phyloP scores from a whole-genome alignment of 2,329 filamentous ascomycete genomes.

The Talaromyces sp. region DNA sequence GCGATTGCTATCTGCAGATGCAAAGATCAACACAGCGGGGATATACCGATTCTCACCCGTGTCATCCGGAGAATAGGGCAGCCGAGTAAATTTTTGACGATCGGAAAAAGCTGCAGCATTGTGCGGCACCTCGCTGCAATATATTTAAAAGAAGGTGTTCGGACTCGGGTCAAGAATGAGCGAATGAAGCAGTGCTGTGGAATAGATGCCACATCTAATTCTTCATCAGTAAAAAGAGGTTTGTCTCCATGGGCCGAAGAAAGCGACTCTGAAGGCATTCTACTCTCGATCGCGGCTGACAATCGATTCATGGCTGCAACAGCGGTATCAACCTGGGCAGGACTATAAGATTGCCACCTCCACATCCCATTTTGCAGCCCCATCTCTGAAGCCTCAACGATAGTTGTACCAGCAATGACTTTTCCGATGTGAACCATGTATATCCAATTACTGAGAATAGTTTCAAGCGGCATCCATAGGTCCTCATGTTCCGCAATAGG shows the following conservation, averaged over 20 bases:
- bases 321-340: constrained; percentile 4
- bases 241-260: background rate
- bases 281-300: constrained; percentile 2
- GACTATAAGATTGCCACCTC: constrained; percentile 13
- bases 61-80: background rate
- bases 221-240: constrained; percentile 3
- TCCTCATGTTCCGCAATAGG: constrained; percentile 20
- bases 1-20: background rate
- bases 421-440: constrained; percentile 21
- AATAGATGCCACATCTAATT: constrained; percentile 4
- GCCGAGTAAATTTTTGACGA: background rate
- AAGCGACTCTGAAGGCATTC: background rate
- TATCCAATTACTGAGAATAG: constrained; percentile 23
- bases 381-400: background rate
- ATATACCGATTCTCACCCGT: background rate
- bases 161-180: constrained; percentile 8
- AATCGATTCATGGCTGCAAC: constrained; percentile 10
- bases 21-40: constrained; percentile 5
- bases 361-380: constrained; percentile 1
- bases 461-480: constrained; percentile 22
- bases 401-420: background rate
- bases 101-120: background rate
- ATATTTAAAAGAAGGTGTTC: constrained; percentile 1
- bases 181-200: constrained; percentile 14
- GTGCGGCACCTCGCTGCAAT: constrained; percentile 11